Evolutionary conservation across 768 basidiomycete genomes (phyloP).

Genomic region (Psilocybe tampanensis): DNA sequence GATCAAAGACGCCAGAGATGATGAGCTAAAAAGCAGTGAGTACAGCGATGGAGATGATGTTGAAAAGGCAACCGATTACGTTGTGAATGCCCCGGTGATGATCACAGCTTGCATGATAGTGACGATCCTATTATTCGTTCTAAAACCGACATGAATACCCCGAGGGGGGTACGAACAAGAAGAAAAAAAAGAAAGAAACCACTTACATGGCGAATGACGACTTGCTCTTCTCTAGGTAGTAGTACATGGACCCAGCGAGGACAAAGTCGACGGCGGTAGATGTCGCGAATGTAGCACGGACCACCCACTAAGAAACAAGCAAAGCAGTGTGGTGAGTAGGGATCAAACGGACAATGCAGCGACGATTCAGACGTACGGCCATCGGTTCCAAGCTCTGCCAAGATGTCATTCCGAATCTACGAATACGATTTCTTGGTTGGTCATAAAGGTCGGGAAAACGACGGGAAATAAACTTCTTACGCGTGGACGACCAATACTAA

Average conservation of each 20-base stretch:
- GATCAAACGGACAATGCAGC: too few relatives aligned
- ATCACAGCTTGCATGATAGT: conserved; percentile 35
- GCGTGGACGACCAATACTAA: conserved; percentile 36
- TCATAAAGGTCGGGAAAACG: too few relatives aligned
- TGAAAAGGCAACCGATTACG: conserved; percentile 21
- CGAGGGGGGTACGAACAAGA: too few relatives aligned
- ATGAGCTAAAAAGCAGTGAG: conserved; percentile 31
- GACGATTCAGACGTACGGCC: too few relatives aligned
- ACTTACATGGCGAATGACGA: conserved; percentile 22
- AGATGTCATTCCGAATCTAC: conserved; percentile 28
- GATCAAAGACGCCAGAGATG: conserved; percentile 42
- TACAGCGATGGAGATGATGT: not conserved
- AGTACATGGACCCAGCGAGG: conserved; percentile 33
- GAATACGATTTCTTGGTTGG: too few relatives aligned
- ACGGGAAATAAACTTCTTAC: too few relatives aligned
- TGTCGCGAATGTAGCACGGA: conserved; percentile 40
- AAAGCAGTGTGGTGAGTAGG: too few relatives aligned
- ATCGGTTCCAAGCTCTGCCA: conserved; percentile 32
- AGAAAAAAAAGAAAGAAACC: not conserved
- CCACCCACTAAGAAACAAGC: conserved; percentile 34
- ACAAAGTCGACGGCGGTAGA: conserved; percentile 43
- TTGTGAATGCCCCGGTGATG: conserved; percentile 36
- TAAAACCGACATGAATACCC: conserved; percentile 10
- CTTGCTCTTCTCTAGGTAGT: conserved; percentile 29
- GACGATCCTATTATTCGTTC: conserved; percentile 32